A percentile compares a stretch with the other conserved stretches of the same genome.
Conservation (phyloP, 495 filamentous ascomycete genomes). For the Lasiosphaeria hispida region DNA sequence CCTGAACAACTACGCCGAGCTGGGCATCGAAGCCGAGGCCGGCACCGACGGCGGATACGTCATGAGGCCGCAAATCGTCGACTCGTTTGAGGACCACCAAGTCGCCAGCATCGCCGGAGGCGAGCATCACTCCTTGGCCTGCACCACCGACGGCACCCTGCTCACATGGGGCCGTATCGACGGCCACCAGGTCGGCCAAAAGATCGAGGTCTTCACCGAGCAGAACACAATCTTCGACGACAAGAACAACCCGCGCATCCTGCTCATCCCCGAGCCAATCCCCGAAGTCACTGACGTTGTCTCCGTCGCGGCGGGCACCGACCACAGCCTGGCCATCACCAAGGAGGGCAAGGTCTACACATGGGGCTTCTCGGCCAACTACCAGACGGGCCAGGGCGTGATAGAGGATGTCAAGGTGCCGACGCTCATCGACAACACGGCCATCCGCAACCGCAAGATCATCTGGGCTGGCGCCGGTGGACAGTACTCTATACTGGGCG, state of each 20-base stretch:
- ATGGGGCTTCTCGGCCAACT: constrained; percentile 68
- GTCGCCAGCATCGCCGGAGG: constrained; percentile 62
- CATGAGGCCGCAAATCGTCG: constrained; percentile 42
- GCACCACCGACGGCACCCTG: constrained; percentile 59
- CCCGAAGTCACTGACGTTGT: constrained; percentile 27
- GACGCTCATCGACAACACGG: constrained; percentile 61
- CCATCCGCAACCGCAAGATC: constrained; percentile 57
- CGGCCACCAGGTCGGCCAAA: constrained; percentile 59
- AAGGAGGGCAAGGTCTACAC: constrained; percentile 59
- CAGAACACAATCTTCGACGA: constrained; percentile 60
- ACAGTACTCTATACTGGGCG: constrained; percentile 62
- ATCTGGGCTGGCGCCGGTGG: constrained; percentile 60
- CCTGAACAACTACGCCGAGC: constrained; percentile 80
- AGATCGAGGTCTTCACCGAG: constrained; percentile 42
- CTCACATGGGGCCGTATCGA: constrained; percentile 71
- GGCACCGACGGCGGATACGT: constrained; percentile 60
- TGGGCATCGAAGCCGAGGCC: constrained; percentile 64
- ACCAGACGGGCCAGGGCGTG: constrained; percentile 65
- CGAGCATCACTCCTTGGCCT: constrained; percentile 63
- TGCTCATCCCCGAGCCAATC: constrained; percentile 48
- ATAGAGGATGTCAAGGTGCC: constrained; percentile 57
- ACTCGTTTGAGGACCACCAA: constrained; percentile 51
- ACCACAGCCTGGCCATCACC: constrained; percentile 61
- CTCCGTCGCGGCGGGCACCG: constrained; percentile 50
- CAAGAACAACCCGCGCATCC: constrained; percentile 53